Evolutionary conservation across 2,329 filamentous ascomycete genomes (phyloP).

Genomic region (Cytospora piceicola): DNA sequence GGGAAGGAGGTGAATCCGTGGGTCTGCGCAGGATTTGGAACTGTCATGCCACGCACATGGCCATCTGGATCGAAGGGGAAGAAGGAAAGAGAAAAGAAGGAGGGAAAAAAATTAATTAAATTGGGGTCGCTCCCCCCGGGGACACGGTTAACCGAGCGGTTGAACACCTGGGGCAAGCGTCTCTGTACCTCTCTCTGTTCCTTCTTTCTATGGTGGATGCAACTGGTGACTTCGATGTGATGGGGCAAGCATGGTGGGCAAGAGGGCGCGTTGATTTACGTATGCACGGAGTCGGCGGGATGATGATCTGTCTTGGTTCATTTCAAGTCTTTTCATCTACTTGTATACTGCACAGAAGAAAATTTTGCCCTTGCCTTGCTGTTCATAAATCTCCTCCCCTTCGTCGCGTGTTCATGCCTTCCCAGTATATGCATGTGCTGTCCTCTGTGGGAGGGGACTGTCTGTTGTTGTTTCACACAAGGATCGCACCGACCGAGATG

Average conservation of each 20-base stretch:
- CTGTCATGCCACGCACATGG: slow-evolving; percentile 23
- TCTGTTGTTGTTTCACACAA: not conserved
- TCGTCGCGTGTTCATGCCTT: slow-evolving; percentile 5
- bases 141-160: slow-evolving; percentile 19
- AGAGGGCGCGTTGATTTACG: not conserved
- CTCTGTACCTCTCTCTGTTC: not conserved
- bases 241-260: slow-evolving; percentile 6
- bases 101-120: slow-evolving; percentile 3
- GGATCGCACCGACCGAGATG: not conserved
- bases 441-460: not conserved
- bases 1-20: slow-evolving; percentile 6
- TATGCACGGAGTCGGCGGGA: slow-evolving; percentile 21
- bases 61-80: not conserved
- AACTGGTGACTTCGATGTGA: slow-evolving; percentile 19
- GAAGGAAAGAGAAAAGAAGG: not conserved
- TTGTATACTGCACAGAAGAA: no score
- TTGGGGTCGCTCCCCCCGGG: not conserved
- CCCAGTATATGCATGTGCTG: not conserved
- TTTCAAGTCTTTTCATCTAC: slow-evolving; percentile 19
- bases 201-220: slow-evolving; percentile 16
- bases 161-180: slow-evolving; percentile 19
- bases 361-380: no score
- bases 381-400: slow-evolving; percentile 1
- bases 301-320: slow-evolving; percentile 20
- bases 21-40: slow-evolving; percentile 6